Evolutionary conservation across 257 asterid species (phyloP).

Genomic region (Solanum medicagineum): DNA sequence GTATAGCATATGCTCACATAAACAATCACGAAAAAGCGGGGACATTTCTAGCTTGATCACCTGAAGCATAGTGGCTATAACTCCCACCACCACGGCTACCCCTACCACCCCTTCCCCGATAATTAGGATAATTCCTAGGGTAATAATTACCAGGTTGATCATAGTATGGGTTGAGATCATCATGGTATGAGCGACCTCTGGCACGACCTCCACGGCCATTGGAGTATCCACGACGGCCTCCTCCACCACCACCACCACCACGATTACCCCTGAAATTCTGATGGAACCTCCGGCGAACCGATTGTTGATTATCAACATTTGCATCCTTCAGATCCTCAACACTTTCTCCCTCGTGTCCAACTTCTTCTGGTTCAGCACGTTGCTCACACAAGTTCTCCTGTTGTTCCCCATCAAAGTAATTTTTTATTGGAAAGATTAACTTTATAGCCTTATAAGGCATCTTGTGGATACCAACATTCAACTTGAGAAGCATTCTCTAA

Average conservation of each 20-base stretch:
- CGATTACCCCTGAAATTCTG: constrained; percentile 42
- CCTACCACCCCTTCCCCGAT: constrained; percentile 55
- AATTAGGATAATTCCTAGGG: constrained; percentile 18
- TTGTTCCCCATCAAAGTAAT: not conserved
- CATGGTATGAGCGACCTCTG: constrained; percentile 28
- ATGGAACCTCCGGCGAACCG: constrained; percentile 14
- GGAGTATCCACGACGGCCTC: constrained; percentile 23
- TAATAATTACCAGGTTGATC: constrained; percentile 40
- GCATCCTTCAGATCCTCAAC: constrained; percentile 12
- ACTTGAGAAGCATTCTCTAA: not conserved
- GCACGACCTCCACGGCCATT: constrained; percentile 18
- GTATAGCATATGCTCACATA: not conserved
- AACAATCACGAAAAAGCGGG: constrained; percentile 25
- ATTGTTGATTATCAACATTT: constrained; percentile 14
- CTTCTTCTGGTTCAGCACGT: not conserved
- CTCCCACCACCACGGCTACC: constrained; percentile 29
- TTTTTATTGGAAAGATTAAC: not conserved
- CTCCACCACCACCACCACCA: constrained; percentile 16
- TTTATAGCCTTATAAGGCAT: not conserved
- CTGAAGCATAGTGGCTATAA: constrained; percentile 13
- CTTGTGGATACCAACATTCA: not conserved
- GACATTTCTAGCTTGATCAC: constrained; percentile 11
- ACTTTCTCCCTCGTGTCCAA: not conserved
- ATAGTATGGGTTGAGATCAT: constrained; percentile 24
- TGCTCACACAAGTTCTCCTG: not conserved